Conservation (phyloP, 257 asterid genomes). For the Verbena officinalis region DNA sequence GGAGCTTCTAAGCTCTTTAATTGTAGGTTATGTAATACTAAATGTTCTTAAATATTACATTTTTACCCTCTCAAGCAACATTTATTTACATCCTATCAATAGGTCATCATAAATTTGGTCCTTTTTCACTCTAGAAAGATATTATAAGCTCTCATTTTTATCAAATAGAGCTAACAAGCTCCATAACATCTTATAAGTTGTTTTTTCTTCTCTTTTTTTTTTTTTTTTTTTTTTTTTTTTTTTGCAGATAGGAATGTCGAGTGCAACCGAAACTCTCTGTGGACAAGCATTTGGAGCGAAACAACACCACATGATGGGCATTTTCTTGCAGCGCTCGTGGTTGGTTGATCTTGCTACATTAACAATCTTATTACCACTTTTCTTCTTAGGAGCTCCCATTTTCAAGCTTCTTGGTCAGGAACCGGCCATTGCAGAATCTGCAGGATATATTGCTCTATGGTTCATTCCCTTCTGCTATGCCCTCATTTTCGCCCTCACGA, state of each 20-base stretch:
- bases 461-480: conserved; percentile 73
- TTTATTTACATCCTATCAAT: too few relatives aligned
- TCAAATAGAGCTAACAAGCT: too few relatives aligned
- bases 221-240: not conserved
- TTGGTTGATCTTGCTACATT: conserved; percentile 66
- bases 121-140: too few relatives aligned
- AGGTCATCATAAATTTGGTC: too few relatives aligned
- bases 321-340: conserved; percentile 95
- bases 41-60: too few relatives aligned
- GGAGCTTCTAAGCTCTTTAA: too few relatives aligned
- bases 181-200: not conserved
- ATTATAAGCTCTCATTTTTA: too few relatives aligned
- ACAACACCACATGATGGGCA: conserved; percentile 91
- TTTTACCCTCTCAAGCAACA: too few relatives aligned
- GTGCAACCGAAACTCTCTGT: conserved; percentile 95
- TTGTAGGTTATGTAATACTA: too few relatives aligned
- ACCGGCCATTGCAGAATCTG: conserved; percentile 52
- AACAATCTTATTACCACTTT: conserved; percentile 66
- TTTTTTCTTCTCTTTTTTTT: too few relatives aligned
- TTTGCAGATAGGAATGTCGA: conserved; percentile 89
- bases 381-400: conserved; percentile 62
- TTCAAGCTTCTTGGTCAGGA: conserved; percentile 75
- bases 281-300: conserved; percentile 96
- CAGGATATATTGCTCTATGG: conserved; percentile 75
- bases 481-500: conserved; percentile 74